phyloP scores from a whole-genome alignment of 192 early-diverging fungal species.

The Gonapodya prolifera region DNA sequence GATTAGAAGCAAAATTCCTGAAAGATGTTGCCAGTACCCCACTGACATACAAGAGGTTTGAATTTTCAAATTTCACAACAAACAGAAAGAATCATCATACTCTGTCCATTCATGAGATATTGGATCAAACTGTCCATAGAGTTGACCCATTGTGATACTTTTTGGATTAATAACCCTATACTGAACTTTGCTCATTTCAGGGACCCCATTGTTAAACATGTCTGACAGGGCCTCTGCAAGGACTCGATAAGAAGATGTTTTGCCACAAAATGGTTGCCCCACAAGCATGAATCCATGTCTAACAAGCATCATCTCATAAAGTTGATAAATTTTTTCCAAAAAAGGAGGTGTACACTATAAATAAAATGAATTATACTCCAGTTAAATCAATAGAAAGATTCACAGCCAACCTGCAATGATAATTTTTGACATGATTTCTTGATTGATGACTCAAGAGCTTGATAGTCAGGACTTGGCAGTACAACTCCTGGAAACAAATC shows the following conservation, averaged over 20 bases:
- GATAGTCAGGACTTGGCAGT: constrained; percentile 43
- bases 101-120: constrained; percentile 53
- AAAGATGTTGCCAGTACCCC: constrained; percentile 43
- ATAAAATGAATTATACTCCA: not conserved
- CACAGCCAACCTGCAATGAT: constrained; percentile 43
- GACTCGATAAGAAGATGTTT: constrained; percentile 38
- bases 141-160: constrained; percentile 50
- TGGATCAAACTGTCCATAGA: constrained; percentile 49
- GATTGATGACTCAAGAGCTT: constrained; percentile 24
- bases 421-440: constrained; percentile 22
- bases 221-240: constrained; percentile 35
- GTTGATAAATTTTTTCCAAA: constrained; percentile 41
- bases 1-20: constrained; percentile 39
- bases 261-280: constrained; percentile 40
- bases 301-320: constrained; percentile 57
- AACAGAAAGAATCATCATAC: constrained; percentile 36
- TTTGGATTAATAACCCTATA: constrained; percentile 38
- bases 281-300: constrained; percentile 33
- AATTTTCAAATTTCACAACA: constrained; percentile 34
- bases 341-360: constrained; percentile 29
- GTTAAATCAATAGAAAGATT: constrained; percentile 4
- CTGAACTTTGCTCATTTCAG: constrained; percentile 33
- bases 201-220: constrained; percentile 27
- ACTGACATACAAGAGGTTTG: constrained; percentile 43
- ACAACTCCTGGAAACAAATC: constrained; percentile 47